Percentiles rank a stretch among this genome's conserved stretches.
Evolutionary conservation across 2,329 filamentous ascomycete species (phyloP).

Genomic region (Alternaria gansuensis): DNA sequence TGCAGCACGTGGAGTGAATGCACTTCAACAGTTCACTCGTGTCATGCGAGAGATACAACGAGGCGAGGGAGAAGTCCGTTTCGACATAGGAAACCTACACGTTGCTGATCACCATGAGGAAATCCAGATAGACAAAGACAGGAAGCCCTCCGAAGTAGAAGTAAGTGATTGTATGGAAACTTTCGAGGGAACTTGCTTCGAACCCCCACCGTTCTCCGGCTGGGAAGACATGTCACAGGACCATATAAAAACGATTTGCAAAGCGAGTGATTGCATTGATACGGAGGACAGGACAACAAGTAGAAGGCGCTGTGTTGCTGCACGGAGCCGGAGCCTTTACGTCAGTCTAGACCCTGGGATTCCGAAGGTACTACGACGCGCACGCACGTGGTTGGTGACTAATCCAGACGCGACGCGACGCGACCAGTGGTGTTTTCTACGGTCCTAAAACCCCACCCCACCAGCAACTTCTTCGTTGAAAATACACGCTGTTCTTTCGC

Average conservation of each 20-base stretch:
- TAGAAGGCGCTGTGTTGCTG: background rate
- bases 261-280: background rate
- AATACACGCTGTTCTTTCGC: background rate
- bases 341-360: background rate
- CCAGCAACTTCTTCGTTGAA: background rate
- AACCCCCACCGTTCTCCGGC: background rate
- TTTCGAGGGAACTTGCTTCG: background rate
- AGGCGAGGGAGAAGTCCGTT: background rate
- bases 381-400: background rate
- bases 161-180: background rate
- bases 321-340: background rate
- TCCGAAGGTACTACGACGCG: background rate
- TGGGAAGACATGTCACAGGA: background rate
- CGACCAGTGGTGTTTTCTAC: background rate
- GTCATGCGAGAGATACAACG: background rate
- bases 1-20: no score
- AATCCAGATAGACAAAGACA: background rate
- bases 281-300: no score
- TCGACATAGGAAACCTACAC: background rate
- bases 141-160: background rate
- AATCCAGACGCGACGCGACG: background rate
- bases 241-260: background rate
- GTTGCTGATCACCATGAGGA: background rate
- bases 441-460: background rate
- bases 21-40: background rate